Percentiles rank a stretch among this genome's conserved stretches.
These are phyloP conservation scores for Arthroderma uncinatum DNA, from an alignment of 2,329 filamentous ascomycete genomes.

Conservation along the genomic window DNA sequence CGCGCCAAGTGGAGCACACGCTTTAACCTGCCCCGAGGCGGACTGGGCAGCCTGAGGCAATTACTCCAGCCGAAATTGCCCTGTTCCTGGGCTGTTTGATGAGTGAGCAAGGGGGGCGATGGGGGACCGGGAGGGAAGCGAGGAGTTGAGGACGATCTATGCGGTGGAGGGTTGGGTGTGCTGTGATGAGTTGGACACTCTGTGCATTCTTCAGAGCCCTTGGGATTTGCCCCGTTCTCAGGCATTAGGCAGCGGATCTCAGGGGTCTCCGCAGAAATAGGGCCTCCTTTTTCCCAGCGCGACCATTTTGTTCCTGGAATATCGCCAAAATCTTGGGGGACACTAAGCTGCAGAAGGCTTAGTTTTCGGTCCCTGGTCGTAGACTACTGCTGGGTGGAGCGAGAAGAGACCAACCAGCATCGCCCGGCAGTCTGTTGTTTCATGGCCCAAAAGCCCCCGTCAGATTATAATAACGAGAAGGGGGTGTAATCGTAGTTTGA, in stretches of 20 bases:
- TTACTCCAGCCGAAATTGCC: neutral
- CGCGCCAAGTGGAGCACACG: neutral
- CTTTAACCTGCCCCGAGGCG: neutral
- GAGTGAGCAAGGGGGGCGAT: neutral
- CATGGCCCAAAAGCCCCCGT: neutral
- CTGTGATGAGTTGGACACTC: neutral
- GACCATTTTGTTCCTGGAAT: neutral
- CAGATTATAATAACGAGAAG: neutral
- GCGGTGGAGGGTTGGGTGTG: neutral
- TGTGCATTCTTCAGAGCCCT: neutral
- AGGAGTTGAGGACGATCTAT: neutral
- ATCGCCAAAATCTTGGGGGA: neutral
- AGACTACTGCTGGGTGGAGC: neutral
- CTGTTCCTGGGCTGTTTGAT: neutral
- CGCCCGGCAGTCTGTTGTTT: neutral
- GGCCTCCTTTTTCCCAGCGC: neutral
- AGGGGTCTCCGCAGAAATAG: neutral
- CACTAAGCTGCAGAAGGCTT: neutral
- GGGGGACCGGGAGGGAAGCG: neutral
- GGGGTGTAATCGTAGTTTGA: neutral
- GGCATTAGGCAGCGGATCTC: neutral
- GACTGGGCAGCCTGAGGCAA: conserved; percentile 1
- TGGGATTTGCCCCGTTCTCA: neutral
- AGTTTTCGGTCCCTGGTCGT: neutral
- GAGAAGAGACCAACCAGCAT: neutral